A percentile compares a stretch with the other conserved stretches of the same genome.
Evolutionary conservation across 352 stramenopile genomes (phyloP).

Genomic region (Pythium brassicae): DNA sequence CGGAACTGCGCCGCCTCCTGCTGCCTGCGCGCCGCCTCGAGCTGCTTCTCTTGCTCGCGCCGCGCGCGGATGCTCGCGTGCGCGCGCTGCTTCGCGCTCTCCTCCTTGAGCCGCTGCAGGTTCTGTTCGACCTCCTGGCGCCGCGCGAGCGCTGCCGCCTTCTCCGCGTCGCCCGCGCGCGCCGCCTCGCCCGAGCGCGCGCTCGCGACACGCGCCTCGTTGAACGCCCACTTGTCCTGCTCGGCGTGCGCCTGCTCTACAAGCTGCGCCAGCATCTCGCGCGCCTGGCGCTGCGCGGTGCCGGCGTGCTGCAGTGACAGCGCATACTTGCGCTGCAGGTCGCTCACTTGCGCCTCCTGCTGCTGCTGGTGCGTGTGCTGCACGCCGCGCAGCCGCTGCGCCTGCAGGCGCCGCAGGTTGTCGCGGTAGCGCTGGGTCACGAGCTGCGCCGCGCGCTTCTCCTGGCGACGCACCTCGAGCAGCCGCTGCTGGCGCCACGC

Average conservation of each 20-base stretch:
- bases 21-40: conserved; percentile 19
- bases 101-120: conserved; percentile 32
- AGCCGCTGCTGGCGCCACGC: conserved; percentile 43
- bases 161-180: conserved; percentile 21
- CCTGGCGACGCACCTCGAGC: conserved; percentile 50
- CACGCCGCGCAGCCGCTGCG: conserved; percentile 21
- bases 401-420: conserved; percentile 51
- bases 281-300: conserved; percentile 52
- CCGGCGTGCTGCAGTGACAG: conserved; percentile 58
- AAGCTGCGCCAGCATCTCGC: conserved; percentile 49
- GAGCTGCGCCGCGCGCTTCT: conserved; percentile 55
- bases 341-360: conserved; percentile 37
- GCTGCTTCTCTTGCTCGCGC: conserved; percentile 29
- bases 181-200: conserved; percentile 30
- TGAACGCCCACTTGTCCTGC: conserved; percentile 53
- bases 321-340: conserved; percentile 49
- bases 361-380: conserved; percentile 23
- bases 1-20: conserved; percentile 26
- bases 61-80: conserved; percentile 34
- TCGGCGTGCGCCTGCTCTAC: conserved; percentile 45
- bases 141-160: conserved; percentile 18
- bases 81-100: conserved; percentile 34
- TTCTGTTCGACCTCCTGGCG: conserved; percentile 40
- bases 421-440: conserved; percentile 70
- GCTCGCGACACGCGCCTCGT: conserved; percentile 24